Evolutionary conservation across 2,329 filamentous ascomycete species (phyloP).

Genomic region (Pseudogymnoascus sp.): DNA sequence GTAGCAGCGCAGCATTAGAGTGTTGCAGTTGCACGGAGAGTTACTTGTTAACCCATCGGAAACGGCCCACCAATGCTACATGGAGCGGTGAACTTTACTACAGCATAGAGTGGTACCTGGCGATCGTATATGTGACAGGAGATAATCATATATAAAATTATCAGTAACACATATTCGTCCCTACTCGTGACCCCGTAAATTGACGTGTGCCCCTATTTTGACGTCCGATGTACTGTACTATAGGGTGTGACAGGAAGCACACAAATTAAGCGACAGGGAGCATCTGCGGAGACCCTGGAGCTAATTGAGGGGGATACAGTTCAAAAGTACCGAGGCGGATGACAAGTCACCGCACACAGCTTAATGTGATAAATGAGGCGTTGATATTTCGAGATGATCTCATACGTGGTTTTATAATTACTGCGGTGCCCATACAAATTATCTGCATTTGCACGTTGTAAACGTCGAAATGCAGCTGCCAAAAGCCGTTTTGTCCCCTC

Average conservation of each 20-base stretch:
- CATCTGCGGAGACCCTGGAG: constrained; percentile 5
- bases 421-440: not conserved
- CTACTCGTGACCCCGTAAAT: not conserved
- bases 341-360: constrained; percentile 5
- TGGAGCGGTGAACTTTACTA: not conserved
- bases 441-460: not conserved
- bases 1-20: constrained; percentile 64
- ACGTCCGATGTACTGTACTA: not conserved
- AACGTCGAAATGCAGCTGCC: not conserved
- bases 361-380: not conserved
- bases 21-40: not conserved
- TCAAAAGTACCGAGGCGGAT: not conserved
- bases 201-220: not conserved
- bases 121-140: not conserved
- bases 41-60: not conserved
- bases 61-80: not conserved
- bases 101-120: not conserved
- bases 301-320: not conserved
- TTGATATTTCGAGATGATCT: not conserved
- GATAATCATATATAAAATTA: constrained; percentile 1
- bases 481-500: not conserved
- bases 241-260: not conserved
- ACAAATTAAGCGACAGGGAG: not conserved
- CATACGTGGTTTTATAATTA: constrained; percentile 6
- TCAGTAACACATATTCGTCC: constrained; percentile 7